Conservation (phyloP, 2,329 filamentous ascomycete species). For the Daldinia sp. region DNA sequence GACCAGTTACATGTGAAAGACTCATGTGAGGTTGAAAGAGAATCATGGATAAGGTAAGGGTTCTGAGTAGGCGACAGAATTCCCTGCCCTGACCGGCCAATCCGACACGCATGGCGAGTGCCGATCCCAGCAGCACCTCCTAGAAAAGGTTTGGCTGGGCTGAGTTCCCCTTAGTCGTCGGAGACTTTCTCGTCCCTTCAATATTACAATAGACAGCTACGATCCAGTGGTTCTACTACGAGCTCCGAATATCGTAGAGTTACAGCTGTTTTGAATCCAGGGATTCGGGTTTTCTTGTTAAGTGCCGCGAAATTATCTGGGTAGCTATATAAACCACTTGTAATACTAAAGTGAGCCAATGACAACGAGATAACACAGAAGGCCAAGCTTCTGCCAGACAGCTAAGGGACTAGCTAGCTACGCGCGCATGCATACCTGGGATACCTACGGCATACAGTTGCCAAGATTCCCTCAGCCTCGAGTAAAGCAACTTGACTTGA, state of each 20-base stretch:
- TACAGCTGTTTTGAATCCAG: slow-evolving; percentile 15
- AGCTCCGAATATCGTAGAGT: slow-evolving; percentile 9
- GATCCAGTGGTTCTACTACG: slow-evolving; percentile 16
- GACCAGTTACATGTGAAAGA: slow-evolving; percentile 31
- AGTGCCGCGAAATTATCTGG: background rate
- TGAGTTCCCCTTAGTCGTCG: slow-evolving; percentile 18
- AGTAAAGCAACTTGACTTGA: background rate
- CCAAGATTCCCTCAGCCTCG: background rate
- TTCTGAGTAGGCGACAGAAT: slow-evolving; percentile 19
- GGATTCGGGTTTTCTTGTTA: background rate
- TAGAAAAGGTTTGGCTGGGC: slow-evolving; percentile 31
- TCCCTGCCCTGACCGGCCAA: slow-evolving; percentile 24
- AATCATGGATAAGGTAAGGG: slow-evolving; percentile 26
- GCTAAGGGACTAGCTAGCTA: too few species aligned
- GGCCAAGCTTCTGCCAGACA: background rate
- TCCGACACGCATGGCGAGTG: slow-evolving; percentile 32
- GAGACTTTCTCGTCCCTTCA: slow-evolving; percentile 24
- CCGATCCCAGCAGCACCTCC: slow-evolving; percentile 37
- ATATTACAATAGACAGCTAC: slow-evolving; percentile 13
- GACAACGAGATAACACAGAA: background rate
- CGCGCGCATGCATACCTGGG: background rate
- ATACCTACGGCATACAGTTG: background rate
- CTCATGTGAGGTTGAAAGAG: slow-evolving; percentile 33
- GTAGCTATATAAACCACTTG: background rate
- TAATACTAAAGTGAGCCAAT: background rate